Evolutionary conservation across 2,329 filamentous ascomycete species (phyloP).

Genomic region (Juglanconis oblonga): DNA sequence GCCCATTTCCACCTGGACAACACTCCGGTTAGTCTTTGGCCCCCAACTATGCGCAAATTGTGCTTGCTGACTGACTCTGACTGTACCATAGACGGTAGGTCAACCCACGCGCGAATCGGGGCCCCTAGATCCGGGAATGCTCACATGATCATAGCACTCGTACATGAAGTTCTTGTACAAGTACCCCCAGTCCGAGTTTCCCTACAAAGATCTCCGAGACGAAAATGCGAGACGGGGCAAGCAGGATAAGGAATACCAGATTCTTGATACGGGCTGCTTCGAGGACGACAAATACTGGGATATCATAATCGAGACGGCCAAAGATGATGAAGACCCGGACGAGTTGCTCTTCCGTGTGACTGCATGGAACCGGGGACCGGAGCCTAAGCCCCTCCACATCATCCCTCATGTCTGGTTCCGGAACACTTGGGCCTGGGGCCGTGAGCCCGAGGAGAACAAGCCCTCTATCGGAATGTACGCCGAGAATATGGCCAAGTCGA

Average conservation of each 20-base stretch:
- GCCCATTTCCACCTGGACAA: slow-evolving; percentile 96
- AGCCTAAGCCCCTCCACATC: slow-evolving; percentile 88
- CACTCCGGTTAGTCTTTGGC: slow-evolving; percentile 58
- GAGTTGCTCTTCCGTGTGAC: slow-evolving; percentile 92
- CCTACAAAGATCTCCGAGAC: slow-evolving; percentile 81
- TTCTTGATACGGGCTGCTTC: slow-evolving; percentile 85
- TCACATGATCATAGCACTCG: slow-evolving; percentile 63
- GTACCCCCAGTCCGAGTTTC: slow-evolving; percentile 87
- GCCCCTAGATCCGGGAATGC: neutral
- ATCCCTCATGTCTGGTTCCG: slow-evolving; percentile 95
- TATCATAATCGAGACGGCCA: slow-evolving; percentile 93
- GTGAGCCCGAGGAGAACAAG: slow-evolving; percentile 72
- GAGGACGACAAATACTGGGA: slow-evolving; percentile 93
- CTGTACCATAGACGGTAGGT: slow-evolving; percentile 41
- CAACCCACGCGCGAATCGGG: slow-evolving; percentile 1
- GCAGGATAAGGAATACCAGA: slow-evolving; percentile 83
- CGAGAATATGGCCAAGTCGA: slow-evolving; percentile 70
- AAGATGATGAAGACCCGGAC: slow-evolving; percentile 87
- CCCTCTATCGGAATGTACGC: slow-evolving; percentile 69
- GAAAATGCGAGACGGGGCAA: slow-evolving; percentile 78
- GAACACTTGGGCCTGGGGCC: slow-evolving; percentile 95
- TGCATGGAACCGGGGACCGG: slow-evolving; percentile 91
- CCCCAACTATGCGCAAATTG: neutral
- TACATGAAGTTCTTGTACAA: slow-evolving; percentile 99
- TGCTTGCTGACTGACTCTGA: slow-evolving; percentile 25